Evolutionary conservation across 192 early-diverging fungal genomes (phyloP).

Genomic region (Coemansia sp.): DNA sequence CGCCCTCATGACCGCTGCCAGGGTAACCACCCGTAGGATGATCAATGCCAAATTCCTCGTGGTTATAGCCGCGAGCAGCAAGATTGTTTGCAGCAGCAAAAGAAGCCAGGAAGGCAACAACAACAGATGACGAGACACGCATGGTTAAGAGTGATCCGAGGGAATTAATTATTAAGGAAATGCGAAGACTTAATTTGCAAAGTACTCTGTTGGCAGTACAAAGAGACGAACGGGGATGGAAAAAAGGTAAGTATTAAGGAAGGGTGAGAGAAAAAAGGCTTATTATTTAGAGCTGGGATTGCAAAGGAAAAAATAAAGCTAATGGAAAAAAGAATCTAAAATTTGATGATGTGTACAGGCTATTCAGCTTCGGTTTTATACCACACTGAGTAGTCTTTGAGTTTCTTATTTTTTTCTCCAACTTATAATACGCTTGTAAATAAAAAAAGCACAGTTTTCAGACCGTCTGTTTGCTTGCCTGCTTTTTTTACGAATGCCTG

Average conservation of each 20-base stretch:
- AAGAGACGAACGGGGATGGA: background rate
- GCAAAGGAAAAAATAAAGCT: background rate
- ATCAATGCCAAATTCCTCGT: background rate
- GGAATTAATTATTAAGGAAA: background rate
- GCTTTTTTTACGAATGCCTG: no score
- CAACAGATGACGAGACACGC: constrained; percentile 7
- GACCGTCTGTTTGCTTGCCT: no score
- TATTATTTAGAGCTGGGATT: background rate
- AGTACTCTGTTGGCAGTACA: background rate
- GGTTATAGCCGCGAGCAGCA: constrained; percentile 5
- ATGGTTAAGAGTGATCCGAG: background rate
- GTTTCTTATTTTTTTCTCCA: no score
- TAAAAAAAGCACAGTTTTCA: no score
- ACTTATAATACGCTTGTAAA: no score
- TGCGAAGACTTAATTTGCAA: background rate
- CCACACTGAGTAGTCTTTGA: background rate
- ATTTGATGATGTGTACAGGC: background rate
- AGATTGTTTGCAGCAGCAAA: constrained; percentile 6
- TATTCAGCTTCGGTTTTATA: background rate
- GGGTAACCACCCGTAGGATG: background rate
- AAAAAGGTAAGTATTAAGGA: background rate
- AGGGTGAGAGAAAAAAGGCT: constrained; percentile 7
- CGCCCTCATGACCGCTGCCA: background rate
- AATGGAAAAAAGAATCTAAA: background rate
- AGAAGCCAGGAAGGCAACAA: constrained; percentile 3